These are phyloP conservation scores for Arabidopsis hybrid DNA, from an alignment of 441 rosid species.

Conservation along the genomic window DNA sequence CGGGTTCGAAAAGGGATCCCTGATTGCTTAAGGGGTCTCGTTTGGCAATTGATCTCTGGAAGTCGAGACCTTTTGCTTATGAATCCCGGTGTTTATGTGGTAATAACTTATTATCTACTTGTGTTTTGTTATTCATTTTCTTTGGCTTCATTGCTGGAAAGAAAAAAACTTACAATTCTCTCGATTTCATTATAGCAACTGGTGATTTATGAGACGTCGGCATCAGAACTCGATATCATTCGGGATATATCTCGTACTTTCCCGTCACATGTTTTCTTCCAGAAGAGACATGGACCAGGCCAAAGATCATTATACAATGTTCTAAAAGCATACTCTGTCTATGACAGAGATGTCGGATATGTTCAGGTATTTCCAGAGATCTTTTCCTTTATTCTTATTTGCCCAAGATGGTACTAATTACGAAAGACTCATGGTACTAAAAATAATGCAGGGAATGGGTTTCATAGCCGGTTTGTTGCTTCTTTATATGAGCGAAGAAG, in stretches of 20 bases:
- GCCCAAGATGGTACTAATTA: conserved; percentile 20
- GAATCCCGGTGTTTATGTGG: conserved; percentile 98
- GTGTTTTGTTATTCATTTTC: neutral
- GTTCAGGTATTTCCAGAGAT: conserved; percentile 71
- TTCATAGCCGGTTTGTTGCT: conserved; percentile 91
- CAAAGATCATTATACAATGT: conserved; percentile 97
- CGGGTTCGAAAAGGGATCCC: conserved; percentile 94
- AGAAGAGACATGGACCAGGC: conserved; percentile 98
- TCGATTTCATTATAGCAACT: conserved; percentile 70
- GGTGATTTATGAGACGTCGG: conserved; percentile 87
- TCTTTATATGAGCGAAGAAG: conserved; percentile 98
- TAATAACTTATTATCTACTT: conserved; percentile 25
- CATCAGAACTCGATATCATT: conserved; percentile 92
- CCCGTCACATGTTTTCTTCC: conserved; percentile 97
- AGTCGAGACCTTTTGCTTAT: conserved; percentile 93
- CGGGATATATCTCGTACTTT: conserved; percentile 95
- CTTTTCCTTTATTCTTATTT: conserved; percentile 20
- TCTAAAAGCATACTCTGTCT: conserved; percentile 94
- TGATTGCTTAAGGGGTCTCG: conserved; percentile 97
- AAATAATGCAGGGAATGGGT: conserved; percentile 87
- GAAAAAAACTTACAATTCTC: neutral
- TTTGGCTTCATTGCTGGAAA: conserved; percentile 15
- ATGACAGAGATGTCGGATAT: conserved; percentile 94
- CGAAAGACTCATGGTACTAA: conserved; percentile 18
- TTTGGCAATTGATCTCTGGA: conserved; percentile 97